Base-by-base conservation (phyloP, 176 grass and related monocot species). In the Zoysia pacifica region DNA sequence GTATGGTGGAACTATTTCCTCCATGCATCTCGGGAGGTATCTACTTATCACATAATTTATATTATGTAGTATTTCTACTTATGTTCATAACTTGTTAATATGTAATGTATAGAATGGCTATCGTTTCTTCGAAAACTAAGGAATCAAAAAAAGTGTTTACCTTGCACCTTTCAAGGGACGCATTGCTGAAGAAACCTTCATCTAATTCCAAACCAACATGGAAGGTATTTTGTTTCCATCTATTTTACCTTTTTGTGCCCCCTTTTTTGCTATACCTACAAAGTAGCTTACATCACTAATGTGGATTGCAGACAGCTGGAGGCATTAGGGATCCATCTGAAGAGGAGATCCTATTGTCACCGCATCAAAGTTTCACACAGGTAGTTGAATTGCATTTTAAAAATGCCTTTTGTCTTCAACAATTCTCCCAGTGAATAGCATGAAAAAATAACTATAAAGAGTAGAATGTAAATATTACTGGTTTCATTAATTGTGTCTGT, bases 1-100 rank as follows among this genome's bases (percentile, higher is more conserved):
- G 60, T 86, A 86, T 80, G 79, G 88, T 82, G 88, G 79, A 72
- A 84, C 73, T 18, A 74, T 86, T 79, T 73, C 88, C 20, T 81
- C 88, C 38, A 90, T 90, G 84, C 84, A 86, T 77, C 82, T 90
- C 70, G 88, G 88, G 81, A 90, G 84, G 83, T 86, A 79, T 79
- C 44, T 50, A 16, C 43, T 62, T 77, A 46, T 42, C 53, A 80
- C 36, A 8, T 62, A 50, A 69, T 66, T 37, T 62, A 73, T 58
- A 28, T 51, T 11, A 13, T 64, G 11, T 20, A 73, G 52, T 38
- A n/a, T 2, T 63, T 75, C 5, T 79, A 11, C 79, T 46, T 19
- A 3, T 28, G 36, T 62, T 73, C 2, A 78, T 82, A 45, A 62
- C 47, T 12, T 60, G 4, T n/a, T 61, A 61, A 61, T 61, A 2